Evolutionary conservation across 306 rosid species (phyloP).

Genomic region (Acacia melanoxylon): DNA sequence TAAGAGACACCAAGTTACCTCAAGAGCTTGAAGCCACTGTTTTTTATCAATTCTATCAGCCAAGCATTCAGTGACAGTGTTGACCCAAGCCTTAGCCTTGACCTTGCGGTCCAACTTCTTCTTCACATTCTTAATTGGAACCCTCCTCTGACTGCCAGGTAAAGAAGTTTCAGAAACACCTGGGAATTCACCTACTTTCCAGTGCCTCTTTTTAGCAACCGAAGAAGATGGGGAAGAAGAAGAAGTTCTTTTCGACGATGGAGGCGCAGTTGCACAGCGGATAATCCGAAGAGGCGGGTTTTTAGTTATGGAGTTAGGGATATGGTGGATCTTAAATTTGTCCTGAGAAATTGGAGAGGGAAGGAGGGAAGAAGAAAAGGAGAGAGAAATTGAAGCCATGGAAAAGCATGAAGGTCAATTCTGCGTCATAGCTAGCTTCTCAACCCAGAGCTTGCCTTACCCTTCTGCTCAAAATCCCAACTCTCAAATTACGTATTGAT

Average conservation of each 20-base stretch:
- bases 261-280: slow-evolving; percentile 53
- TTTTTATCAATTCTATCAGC: slow-evolving; percentile 66
- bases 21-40: slow-evolving; percentile 94
- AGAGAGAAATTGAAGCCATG: slow-evolving; percentile 67
- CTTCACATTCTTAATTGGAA: slow-evolving; percentile 77
- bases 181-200: slow-evolving; percentile 88
- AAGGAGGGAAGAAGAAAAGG: slow-evolving; percentile 68
- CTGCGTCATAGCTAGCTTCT: not conserved
- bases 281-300: slow-evolving; percentile 31
- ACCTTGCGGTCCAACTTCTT: slow-evolving; percentile 68
- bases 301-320: slow-evolving; percentile 29
- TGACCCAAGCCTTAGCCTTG: slow-evolving; percentile 87
- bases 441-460: not conserved
- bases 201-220: slow-evolving; percentile 58
- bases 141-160: slow-evolving; percentile 40
- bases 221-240: slow-evolving; percentile 35
- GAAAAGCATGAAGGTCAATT: not conserved
- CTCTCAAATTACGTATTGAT: no score
- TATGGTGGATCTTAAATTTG: slow-evolving; percentile 24
- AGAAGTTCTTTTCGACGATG: slow-evolving; percentile 27
- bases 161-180: slow-evolving; percentile 52
- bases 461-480: not conserved
- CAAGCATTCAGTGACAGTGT: slow-evolving; percentile 87
- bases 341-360: slow-evolving; percentile 40
- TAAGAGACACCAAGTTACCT: slow-evolving; percentile 51